Evolutionary conservation across 2,329 filamentous ascomycete species (phyloP), one percentile per base, ranked within the genome.

Genomic region (Corinectria fuckeliana): DNA sequence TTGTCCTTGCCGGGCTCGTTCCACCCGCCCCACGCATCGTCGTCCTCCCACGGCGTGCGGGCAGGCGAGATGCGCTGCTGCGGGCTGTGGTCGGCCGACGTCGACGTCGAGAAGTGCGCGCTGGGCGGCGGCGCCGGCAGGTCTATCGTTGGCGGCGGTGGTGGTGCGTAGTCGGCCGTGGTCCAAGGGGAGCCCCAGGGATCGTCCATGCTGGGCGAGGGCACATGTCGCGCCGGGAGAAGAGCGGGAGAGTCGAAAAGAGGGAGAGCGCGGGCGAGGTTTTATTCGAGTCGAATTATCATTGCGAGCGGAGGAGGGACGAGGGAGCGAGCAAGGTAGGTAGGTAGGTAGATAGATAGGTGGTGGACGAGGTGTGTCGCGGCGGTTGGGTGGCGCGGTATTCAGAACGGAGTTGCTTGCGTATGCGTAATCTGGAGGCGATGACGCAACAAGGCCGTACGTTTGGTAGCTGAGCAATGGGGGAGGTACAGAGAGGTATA

Each of bases 181-280:
- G 81, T 79, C 85, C 85, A 87, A 75, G 85, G 85, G 67, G 84
- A 86, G 74, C 81, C 82, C 85, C 85, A 87, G 69, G 85, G 84
- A 83, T 87, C 83, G 73, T 87, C 85, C 85, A 87, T 87, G 64
- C 71, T 76, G 72, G 64, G 65, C 71, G 69, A 68, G 64, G 62
- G 65, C 34, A 72, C 74, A 73, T 75, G 69, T 72, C 74, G 74
- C 65, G 70, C 10, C 62, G 57, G 21, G 20, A 25, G 20, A 9
- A 16, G n/a, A n/a, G 23, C 6, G 11, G 28, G 50, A 51, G 55
- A 54, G 41, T 23, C 20, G 39, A 39, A 39, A 30, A 36, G 26
- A 55, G 53, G 39, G 20, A 44, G 30, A 44, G 21, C n/a, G 41
- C 16, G 20, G 44, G 50, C 34, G 25, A 21, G 28, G 14, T n/a